Percentiles rank a stretch among this genome's conserved stretches.
Evolutionary conservation across 345 rosid genomes (phyloP).

Genomic region (Linum usitatissimum): DNA sequence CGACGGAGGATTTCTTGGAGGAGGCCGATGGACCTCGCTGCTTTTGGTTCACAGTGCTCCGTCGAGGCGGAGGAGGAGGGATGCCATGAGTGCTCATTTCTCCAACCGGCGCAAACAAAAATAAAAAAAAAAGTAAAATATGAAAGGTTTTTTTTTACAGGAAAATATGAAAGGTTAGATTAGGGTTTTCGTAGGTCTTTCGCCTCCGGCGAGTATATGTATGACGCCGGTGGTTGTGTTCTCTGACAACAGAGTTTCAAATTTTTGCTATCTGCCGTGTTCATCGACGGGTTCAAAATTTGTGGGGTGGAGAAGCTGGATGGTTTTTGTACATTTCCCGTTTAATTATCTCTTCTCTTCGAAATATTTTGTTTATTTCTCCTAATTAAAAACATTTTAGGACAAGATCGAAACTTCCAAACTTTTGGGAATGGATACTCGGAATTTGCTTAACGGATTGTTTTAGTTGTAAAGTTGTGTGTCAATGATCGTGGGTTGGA

Average conservation of each 20-base stretch:
- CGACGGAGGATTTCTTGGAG: slow-evolving; percentile 31
- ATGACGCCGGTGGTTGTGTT: not conserved
- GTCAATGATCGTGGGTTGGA: too few relatives aligned
- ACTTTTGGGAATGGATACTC: too few relatives aligned
- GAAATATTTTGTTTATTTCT: too few relatives aligned
- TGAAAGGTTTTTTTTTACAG: not conserved
- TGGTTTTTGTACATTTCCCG: not conserved
- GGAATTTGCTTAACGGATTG: too few relatives aligned
- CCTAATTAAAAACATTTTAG: too few relatives aligned
- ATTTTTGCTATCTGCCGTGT: not conserved
- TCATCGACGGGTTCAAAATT: not conserved
- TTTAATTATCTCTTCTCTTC: too few relatives aligned
- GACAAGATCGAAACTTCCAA: too few relatives aligned
- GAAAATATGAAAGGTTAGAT: too few relatives aligned
- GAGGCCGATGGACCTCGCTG: slow-evolving; percentile 33
- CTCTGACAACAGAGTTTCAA: not conserved
- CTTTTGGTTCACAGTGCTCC: slow-evolving; percentile 35
- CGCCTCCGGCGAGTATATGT: not conserved
- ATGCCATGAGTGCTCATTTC: slow-evolving; percentile 55
- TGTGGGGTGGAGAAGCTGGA: not conserved
- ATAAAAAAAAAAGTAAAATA: not conserved
- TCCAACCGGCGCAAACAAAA: not conserved
- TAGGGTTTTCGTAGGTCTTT: not conserved
- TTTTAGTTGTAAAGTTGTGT: too few relatives aligned
- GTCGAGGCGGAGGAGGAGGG: slow-evolving; percentile 41